Evolutionary conservation across 2,329 filamentous ascomycete genomes (phyloP).

Genomic region (Malbranchea cinnamomea): DNA sequence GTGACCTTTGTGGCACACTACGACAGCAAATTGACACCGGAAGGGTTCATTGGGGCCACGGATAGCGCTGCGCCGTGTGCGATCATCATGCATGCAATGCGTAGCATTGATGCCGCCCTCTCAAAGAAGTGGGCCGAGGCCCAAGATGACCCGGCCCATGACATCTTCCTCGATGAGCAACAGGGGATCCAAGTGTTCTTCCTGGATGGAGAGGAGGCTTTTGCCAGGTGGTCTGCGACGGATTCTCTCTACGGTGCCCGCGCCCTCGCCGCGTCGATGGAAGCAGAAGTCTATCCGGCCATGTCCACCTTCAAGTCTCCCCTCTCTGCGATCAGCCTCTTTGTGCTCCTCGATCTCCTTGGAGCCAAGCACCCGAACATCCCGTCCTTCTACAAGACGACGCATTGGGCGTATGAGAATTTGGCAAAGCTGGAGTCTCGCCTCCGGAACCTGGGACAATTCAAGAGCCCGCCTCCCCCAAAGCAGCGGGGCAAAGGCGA

Average conservation of each 20-base stretch:
- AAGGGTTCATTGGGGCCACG: conserved; percentile 82
- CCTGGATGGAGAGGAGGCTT: conserved; percentile 90
- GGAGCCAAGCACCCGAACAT: conserved; percentile 54
- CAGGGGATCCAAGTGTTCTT: conserved; percentile 79
- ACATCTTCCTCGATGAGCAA: conserved; percentile 49
- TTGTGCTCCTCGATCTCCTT: conserved; percentile 81
- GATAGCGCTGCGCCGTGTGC: conserved; percentile 92
- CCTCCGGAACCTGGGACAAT: conserved; percentile 49
- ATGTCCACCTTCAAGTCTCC: conserved; percentile 61
- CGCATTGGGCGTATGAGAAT: conserved; percentile 80
- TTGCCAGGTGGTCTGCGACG: conserved; percentile 57
- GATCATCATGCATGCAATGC: conserved; percentile 75
- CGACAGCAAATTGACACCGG: conserved; percentile 65
- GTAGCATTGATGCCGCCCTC: conserved; percentile 64
- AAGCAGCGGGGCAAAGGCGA: conserved; percentile 27
- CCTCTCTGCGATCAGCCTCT: conserved; percentile 68
- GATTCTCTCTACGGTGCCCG: conserved; percentile 85
- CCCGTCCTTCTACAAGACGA: conserved; percentile 76
- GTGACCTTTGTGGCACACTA: conserved; percentile 89
- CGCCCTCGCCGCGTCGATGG: conserved; percentile 71
- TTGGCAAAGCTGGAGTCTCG: conserved; percentile 62
- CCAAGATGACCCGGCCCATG: conserved; percentile 32
- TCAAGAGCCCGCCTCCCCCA: conserved; percentile 47
- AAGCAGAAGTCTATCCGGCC: conserved; percentile 50
- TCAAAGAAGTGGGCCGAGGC: conserved; percentile 69